A percentile compares a stretch with the other conserved stretches of the same genome.
phyloP scores from a whole-genome alignment of 2,329 filamentous ascomycete species.

The Calonectria pseudoreteaudii region DNA sequence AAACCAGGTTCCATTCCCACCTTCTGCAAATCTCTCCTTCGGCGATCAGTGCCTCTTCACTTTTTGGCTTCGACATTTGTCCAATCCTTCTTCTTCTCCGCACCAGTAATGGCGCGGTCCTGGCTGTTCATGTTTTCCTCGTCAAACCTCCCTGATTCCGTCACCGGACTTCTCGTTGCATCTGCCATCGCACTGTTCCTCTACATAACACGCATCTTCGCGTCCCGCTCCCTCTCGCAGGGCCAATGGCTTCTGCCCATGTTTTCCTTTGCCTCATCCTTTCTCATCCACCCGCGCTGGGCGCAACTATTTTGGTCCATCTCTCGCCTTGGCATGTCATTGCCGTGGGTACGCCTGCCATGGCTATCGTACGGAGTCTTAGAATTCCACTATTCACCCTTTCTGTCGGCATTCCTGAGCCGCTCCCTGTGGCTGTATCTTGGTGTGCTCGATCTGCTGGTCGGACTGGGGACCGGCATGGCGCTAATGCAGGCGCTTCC shows the following conservation, averaged over 20 bases:
- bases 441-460: background rate
- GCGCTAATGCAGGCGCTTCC: background rate
- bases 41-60: background rate
- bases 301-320: background rate
- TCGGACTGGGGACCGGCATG: background rate
- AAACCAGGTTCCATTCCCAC: background rate
- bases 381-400: background rate
- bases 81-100: background rate
- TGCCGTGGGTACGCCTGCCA: background rate
- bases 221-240: background rate
- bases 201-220: background rate
- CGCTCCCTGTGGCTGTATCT: background rate
- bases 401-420: background rate
- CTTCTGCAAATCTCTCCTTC: background rate
- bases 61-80: background rate
- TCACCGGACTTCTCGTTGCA: background rate
- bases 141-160: background rate
- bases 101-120: background rate
- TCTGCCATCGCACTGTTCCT: background rate
- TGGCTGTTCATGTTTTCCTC: background rate
- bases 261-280: background rate
- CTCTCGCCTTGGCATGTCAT: background rate
- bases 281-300: background rate
- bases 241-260: background rate
- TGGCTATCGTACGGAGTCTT: background rate